Evolutionary conservation across 2,329 filamentous ascomycete genomes (phyloP).

Genomic region (Fusarium euwallaceae): DNA sequence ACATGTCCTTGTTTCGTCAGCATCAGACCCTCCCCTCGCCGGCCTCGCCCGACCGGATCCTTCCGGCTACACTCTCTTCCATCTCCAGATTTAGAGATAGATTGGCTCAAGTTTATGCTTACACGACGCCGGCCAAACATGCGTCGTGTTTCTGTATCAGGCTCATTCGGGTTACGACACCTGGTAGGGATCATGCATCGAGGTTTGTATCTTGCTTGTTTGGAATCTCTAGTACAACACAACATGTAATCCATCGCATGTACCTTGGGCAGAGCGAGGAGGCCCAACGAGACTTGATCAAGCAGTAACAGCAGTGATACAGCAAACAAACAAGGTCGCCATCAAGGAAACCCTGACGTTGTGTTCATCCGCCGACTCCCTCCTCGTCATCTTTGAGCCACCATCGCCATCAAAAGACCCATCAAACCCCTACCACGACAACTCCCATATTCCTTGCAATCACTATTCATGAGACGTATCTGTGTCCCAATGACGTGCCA

Average conservation of each 20-base stretch:
- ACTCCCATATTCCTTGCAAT: not conserved
- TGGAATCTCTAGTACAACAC: slow-evolving; percentile 9
- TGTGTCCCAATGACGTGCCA: slow-evolving; percentile 5
- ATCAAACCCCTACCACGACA: not conserved
- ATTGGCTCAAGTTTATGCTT: slow-evolving; percentile 4
- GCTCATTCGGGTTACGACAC: not conserved
- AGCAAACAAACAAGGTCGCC: not conserved
- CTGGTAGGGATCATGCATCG: not conserved
- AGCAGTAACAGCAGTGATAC: not conserved
- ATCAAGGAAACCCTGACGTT: not conserved
- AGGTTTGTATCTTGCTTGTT: slow-evolving; percentile 4
- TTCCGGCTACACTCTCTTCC: not conserved
- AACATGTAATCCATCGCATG: slow-evolving; percentile 8
- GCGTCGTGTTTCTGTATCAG: not conserved
- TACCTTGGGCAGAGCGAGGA: not conserved
- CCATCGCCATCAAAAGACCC: slow-evolving; percentile 8
- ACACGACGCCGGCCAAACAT: not conserved
- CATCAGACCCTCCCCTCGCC: not conserved
- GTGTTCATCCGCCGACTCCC: not conserved
- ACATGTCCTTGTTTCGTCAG: not conserved
- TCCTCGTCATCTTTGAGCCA: not conserved
- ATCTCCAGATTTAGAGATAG: not conserved
- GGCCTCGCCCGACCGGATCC: not conserved
- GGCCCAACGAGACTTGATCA: not conserved
- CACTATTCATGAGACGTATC: not conserved